Conservation (phyloP, 306 rosid species). For the Cajanus cajan region DNA sequence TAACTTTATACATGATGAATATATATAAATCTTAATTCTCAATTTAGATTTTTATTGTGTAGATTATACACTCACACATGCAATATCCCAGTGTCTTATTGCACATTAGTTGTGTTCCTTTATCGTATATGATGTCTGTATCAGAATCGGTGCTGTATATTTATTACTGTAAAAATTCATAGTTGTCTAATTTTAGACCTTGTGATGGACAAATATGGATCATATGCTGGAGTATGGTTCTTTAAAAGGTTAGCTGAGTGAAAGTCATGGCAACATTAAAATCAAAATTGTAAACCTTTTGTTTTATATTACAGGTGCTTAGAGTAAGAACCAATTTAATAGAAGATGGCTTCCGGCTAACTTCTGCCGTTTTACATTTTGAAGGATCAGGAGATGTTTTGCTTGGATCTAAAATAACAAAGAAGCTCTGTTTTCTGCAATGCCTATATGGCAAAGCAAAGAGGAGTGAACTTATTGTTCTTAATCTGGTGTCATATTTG, state of each 20-base stretch:
- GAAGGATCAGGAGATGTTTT: neutral
- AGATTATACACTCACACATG: no score
- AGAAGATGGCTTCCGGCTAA: neutral
- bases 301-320: neutral
- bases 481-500: neutral
- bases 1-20: no score
- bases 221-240: neutral
- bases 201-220: neutral
- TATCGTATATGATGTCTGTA: no score
- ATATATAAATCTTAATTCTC: no score
- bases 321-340: neutral
- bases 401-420: neutral
- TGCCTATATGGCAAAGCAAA: neutral
- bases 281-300: neutral
- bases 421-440: neutral
- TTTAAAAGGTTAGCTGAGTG: neutral
- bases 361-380: neutral
- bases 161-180: neutral
- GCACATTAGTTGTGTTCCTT: no score
- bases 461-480: neutral
- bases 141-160: no score
- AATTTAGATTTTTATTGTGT: no score
- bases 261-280: neutral
- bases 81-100: no score
- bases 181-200: neutral